Conservation (phyloP, 2,329 filamentous ascomycete species). For the Colletotrichum chlorophyti region DNA sequence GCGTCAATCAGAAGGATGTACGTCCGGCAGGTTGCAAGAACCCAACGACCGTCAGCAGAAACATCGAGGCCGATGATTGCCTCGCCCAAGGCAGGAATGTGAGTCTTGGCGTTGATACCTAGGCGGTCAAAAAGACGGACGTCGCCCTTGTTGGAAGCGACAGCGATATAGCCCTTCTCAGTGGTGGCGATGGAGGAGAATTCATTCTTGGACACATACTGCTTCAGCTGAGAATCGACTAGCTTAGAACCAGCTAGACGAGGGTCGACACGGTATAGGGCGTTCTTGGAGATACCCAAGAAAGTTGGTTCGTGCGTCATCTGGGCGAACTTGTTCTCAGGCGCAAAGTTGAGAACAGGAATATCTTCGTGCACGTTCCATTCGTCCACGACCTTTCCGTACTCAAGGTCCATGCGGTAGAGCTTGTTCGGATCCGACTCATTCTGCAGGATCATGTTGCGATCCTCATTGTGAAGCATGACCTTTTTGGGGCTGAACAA, state of each 20-base stretch:
- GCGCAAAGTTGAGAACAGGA: constrained; percentile 87
- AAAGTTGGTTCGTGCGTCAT: constrained; percentile 97
- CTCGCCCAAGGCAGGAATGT: constrained; percentile 93
- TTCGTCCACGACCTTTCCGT: constrained; percentile 96
- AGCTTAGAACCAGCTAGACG: constrained; percentile 90
- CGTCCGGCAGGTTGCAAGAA: constrained; percentile 91
- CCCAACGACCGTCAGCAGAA: constrained; percentile 93
- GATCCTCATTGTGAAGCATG: constrained; percentile 92
- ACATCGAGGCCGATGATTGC: constrained; percentile 95
- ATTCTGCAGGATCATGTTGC: constrained; percentile 89
- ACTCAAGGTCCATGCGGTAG: constrained; percentile 97
- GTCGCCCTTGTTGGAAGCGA: constrained; percentile 97
- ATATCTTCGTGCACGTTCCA: constrained; percentile 99
- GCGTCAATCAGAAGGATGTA: constrained; percentile 95
- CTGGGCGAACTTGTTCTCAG: constrained; percentile 97
- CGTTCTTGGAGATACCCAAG: constrained; percentile 90
- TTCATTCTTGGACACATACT: constrained; percentile 96
- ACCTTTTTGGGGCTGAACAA: constrained; percentile 95
- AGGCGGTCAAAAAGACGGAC: constrained; percentile 96
- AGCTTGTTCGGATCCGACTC: constrained; percentile 84
- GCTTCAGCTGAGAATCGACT: constrained; percentile 91
- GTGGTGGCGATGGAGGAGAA: constrained; percentile 95
- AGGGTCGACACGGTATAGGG: constrained; percentile 92
- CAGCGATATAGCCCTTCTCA: constrained; percentile 94
- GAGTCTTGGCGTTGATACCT: constrained; percentile 96